Base-by-base conservation (phyloP, 805 yeast species). In the Zygoascus flipseniorum region DNA sequence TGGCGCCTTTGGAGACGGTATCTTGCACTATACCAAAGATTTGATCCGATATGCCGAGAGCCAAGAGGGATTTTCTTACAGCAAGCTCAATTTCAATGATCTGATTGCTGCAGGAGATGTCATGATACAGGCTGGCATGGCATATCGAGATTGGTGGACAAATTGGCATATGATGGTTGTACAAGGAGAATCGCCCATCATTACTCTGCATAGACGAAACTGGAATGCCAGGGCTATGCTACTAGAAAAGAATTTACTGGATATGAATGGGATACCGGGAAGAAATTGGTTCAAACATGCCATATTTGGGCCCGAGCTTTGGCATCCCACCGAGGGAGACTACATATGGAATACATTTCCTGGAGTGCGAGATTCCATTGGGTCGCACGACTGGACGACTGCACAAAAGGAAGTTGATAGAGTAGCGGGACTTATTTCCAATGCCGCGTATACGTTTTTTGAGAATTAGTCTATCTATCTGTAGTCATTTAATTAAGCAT, bases 301-400 rank as follows among this genome's bases (percentile, higher is more conserved):
- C 1, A 60, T 89, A 4, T 80, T 80, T 65, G 97, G 96, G 0
- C 84, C 86, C 6, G 81, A 86, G 48, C 63, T 75, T 50, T 70
- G 75, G 62, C 78, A 81, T 5, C 88, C 89, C 0, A 73, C 73
- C 10, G 66, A 52, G 11, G 63, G 63, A 2, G 68, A 68, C 13
- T 74, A 70, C 55, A 71, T 77, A 42, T 78, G 85, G 77, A 81
- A 82, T 68, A 75, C 86, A 1, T 89, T 86, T 64, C 97, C 97
- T 0, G 77, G 78, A 5, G 76, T 89, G 1, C 75, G 95, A 56
- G 96, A 89, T 63, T 82, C 80, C 0, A 64, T 87, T 11, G 72
- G 71, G 44, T 65, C 65, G 1, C 71, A 72, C 0, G 77, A 82
- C 55, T 77, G 79, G 73, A 69, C 62, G 0, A 65, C 61, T 35